These are phyloP conservation scores for Paecilomyces fulvus DNA, from an alignment of 2,329 filamentous ascomycete species.

Conservation along the genomic window DNA sequence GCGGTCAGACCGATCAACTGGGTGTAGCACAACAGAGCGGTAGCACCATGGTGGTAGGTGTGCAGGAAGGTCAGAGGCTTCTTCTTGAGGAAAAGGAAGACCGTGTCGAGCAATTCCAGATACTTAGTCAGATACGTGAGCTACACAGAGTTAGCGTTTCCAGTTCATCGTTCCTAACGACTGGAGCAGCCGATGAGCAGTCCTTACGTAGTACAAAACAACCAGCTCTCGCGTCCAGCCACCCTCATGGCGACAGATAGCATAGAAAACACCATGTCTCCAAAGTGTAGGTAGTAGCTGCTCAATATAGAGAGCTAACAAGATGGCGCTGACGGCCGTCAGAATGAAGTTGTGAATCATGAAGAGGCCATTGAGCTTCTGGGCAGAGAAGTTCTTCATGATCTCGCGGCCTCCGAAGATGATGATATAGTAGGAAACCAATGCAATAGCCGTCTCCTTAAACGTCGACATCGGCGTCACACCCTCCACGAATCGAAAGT, in stretches of 20 bases:
- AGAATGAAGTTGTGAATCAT: conserved; percentile 95
- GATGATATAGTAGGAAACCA: conserved; percentile 82
- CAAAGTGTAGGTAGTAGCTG: conserved; percentile 78
- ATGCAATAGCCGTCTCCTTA: conserved; percentile 69
- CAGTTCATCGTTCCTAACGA: neutral
- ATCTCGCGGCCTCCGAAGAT: conserved; percentile 88
- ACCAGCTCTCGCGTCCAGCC: conserved; percentile 93
- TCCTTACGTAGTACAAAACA: conserved; percentile 88
- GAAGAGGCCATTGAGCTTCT: conserved; percentile 83
- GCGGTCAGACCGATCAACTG: conserved; percentile 88
- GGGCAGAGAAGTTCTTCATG: conserved; percentile 78
- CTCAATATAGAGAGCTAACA: conserved; percentile 82
- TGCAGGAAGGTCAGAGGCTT: conserved; percentile 98
- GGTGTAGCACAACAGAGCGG: conserved; percentile 94
- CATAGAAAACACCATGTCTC: conserved; percentile 74
- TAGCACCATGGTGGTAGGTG: conserved; percentile 97
- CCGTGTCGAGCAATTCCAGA: conserved; percentile 87
- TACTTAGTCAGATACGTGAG: conserved; percentile 98
- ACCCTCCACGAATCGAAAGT: conserved; percentile 76
- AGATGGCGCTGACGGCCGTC: conserved; percentile 70
- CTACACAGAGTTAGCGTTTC: conserved; percentile 45
- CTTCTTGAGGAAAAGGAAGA: conserved; percentile 98
- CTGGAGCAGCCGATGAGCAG: neutral
- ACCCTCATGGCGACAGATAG: conserved; percentile 68
- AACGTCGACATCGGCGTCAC: conserved; percentile 85